Evolutionary conservation across 2,329 filamentous ascomycete species (phyloP).

Genomic region (Diplocarpon mali): DNA sequence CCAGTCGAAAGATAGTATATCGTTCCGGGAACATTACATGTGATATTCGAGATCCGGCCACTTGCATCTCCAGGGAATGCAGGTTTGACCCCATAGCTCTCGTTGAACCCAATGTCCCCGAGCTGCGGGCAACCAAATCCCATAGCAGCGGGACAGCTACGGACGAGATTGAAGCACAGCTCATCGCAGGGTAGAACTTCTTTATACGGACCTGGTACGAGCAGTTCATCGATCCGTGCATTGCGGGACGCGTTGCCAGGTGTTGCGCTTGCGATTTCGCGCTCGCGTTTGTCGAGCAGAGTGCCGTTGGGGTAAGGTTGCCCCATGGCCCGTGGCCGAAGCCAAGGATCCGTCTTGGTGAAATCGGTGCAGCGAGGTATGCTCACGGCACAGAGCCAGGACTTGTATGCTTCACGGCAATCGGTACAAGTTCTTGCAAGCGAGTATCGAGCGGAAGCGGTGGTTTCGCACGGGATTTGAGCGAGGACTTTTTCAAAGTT

Average conservation of each 20-base stretch:
- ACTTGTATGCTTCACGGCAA: constrained; percentile 74
- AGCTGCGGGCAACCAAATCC: constrained; percentile 62
- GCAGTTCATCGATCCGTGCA: constrained; percentile 54
- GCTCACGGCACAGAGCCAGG: constrained; percentile 87
- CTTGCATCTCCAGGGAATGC: constrained; percentile 25
- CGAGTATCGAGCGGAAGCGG: constrained; percentile 64
- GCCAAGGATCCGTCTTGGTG: constrained; percentile 37
- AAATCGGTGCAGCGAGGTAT: constrained; percentile 91
- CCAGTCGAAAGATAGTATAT: constrained; percentile 38
- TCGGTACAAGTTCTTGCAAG: constrained; percentile 65
- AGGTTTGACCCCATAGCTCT: constrained; percentile 34
- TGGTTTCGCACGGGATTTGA: constrained; percentile 77
- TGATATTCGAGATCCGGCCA: constrained; percentile 23
- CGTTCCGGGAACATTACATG: constrained; percentile 53
- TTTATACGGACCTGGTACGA: constrained; percentile 83
- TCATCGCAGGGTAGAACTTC: constrained; percentile 84
- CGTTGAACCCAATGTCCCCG: constrained; percentile 31
- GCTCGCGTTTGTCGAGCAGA: constrained; percentile 32
- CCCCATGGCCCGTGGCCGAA: constrained; percentile 58
- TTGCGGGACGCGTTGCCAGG: constrained; percentile 51
- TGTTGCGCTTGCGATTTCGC: constrained; percentile 18
- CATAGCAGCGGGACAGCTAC: constrained; percentile 69
- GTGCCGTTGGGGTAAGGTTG: constrained; percentile 63
- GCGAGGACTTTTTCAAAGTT: constrained; percentile 75
- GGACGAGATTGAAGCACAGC: constrained; percentile 76